Percentiles rank a stretch among this genome's conserved stretches.
These are phyloP conservation scores for Rhodotorula graminis DNA, from an alignment of 768 basidiomycete genomes.

Conservation along the genomic window DNA sequence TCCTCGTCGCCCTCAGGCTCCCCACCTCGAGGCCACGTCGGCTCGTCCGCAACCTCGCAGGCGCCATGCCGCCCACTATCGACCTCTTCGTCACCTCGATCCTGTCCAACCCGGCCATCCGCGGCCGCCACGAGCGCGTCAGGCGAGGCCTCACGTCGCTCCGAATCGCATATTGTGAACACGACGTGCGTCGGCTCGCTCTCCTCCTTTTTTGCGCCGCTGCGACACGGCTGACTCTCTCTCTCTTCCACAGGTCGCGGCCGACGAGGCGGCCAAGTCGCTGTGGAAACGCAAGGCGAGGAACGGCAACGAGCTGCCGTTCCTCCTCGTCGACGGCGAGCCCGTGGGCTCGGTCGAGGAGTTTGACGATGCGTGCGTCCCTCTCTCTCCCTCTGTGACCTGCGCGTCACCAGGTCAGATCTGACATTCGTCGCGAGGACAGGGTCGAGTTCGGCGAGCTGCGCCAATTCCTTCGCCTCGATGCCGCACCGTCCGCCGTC, in stretches of 20 bases:
- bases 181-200: constrained; percentile 20
- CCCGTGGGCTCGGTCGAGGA: constrained; percentile 31
- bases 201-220: no score
- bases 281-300: constrained; percentile 41
- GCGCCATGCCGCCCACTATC: constrained; percentile 14
- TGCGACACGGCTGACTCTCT: background rate
- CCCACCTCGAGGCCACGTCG: no score
- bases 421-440: background rate
- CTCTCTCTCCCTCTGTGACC: no score
- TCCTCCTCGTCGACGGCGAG: constrained; percentile 35
- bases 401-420: no score
- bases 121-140: constrained; percentile 35
- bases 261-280: constrained; percentile 38
- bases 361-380: constrained; percentile 41
- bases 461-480: constrained; percentile 29
- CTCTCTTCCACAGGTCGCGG: constrained; percentile 9
- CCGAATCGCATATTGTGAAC: constrained; percentile 10
- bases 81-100: constrained; percentile 41
- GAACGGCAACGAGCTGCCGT: constrained; percentile 38
- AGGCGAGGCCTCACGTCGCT: constrained; percentile 4
- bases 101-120: constrained; percentile 33
- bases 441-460: constrained; percentile 43
- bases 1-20: no score
- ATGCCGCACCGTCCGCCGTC: background rate
- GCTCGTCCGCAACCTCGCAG: no score